A percentile compares a stretch with the other conserved stretches of the same genome.
Evolutionary conservation across 2,329 filamentous ascomycete species (phyloP).

Genomic region (Penicillium psychrosexuale): DNA sequence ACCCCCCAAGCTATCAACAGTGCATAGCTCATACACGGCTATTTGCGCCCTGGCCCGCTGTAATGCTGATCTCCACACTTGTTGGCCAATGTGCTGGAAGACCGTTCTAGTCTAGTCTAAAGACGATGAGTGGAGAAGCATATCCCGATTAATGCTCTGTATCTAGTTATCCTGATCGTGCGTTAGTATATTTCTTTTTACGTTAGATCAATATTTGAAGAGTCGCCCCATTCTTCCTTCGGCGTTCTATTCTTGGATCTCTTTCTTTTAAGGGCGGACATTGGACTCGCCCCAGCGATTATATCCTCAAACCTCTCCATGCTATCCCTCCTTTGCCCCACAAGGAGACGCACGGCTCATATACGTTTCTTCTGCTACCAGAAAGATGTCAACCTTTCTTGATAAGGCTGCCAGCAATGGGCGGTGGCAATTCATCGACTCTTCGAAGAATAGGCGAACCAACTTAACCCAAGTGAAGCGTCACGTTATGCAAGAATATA

Average conservation of each 20-base stretch:
- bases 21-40: neutral
- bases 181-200: neutral
- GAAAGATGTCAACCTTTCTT: slow-evolving; percentile 17
- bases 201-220: neutral
- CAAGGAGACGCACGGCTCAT: neutral
- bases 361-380: neutral
- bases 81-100: neutral
- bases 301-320: neutral
- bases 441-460: slow-evolving; percentile 34
- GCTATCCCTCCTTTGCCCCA: neutral
- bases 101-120: slow-evolving; percentile 1
- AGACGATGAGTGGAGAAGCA: neutral
- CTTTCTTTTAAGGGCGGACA: neutral
- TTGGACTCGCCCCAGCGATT: neutral
- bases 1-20: slow-evolving; percentile 1
- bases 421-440: slow-evolving; percentile 43
- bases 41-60: neutral
- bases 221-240: neutral
- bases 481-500: slow-evolving; percentile 46
- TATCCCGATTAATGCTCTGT: neutral
- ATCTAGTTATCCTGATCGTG: neutral
- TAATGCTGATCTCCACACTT: neutral
- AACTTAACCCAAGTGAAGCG: slow-evolving; percentile 43
- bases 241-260: neutral
- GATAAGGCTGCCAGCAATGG: slow-evolving; percentile 1